Evolutionary conservation across 2,329 filamentous ascomycete species (phyloP).

Genomic region (Aspergillus terreus): DNA sequence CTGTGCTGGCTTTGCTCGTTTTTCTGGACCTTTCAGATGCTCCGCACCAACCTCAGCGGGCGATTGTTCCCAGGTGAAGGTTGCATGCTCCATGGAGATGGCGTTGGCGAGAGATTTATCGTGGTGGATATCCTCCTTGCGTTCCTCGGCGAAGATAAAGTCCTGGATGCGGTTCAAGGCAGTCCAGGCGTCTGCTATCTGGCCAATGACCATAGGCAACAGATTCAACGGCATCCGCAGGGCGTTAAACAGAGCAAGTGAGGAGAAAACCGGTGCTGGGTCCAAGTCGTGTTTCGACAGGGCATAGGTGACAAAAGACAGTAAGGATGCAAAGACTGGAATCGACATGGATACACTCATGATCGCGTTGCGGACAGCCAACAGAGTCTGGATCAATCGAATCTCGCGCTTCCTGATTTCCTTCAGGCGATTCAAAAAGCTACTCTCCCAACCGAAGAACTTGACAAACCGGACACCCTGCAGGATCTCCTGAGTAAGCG

Average conservation of each 20-base stretch:
- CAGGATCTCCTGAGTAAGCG: constrained; percentile 85
- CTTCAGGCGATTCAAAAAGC: constrained; percentile 74
- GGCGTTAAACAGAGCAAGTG: constrained; percentile 87
- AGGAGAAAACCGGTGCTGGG: constrained; percentile 84
- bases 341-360: constrained; percentile 77
- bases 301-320: constrained; percentile 80
- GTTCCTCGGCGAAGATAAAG: constrained; percentile 82
- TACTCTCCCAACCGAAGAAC: constrained; percentile 89
- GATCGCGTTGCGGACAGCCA: constrained; percentile 81
- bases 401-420: constrained; percentile 74
- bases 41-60: constrained; percentile 9
- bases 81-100: constrained; percentile 66
- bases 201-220: constrained; percentile 81
- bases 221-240: constrained; percentile 86
- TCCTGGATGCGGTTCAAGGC: constrained; percentile 83
- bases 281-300: constrained; percentile 63
- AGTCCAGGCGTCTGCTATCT: constrained; percentile 83
- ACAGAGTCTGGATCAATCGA: constrained; percentile 67
- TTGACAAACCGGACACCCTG: constrained; percentile 91
- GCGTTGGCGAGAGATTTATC: constrained; percentile 51
- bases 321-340: constrained; percentile 91
- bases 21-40: background rate
- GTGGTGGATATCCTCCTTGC: constrained; percentile 64
- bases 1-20: too few relatives aligned
- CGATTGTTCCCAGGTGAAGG: constrained; percentile 67